Percentiles rank a stretch among this genome's conserved stretches.
Conservation (phyloP, 2,329 filamentous ascomycete genomes). For the Aspergillus sergii region DNA sequence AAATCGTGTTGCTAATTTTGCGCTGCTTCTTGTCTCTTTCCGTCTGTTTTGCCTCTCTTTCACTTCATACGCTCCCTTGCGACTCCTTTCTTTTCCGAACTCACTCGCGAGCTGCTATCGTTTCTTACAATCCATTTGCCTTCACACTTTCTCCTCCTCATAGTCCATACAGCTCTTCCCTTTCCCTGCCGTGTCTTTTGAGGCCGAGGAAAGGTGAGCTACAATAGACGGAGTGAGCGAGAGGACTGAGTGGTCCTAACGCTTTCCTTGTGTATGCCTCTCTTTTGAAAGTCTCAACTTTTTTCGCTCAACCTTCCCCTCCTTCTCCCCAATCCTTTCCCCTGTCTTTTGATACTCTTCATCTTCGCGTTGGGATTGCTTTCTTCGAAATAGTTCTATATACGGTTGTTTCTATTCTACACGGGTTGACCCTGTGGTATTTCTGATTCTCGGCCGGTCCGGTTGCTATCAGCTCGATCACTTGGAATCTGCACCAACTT, state of each 20-base stretch:
- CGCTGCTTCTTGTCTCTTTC: neutral
- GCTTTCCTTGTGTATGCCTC: neutral
- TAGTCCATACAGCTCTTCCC: constrained; percentile 3
- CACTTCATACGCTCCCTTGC: neutral
- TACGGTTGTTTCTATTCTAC: constrained; percentile 18
- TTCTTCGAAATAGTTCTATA: neutral
- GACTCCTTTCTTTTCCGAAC: neutral
- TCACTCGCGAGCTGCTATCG: neutral
- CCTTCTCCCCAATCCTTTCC: neutral
- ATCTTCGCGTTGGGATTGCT: neutral
- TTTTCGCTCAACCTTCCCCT: neutral
- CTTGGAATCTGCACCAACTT: neutral
- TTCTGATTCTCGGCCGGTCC: constrained; percentile 12
- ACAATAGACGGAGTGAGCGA: neutral
- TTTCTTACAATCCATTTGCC: neutral
- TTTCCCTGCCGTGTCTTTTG: neutral
- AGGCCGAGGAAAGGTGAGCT: neutral
- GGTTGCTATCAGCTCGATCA: constrained; percentile 6
- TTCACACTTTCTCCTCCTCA: constrained; percentile 1
- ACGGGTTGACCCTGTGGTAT: constrained; percentile 34
- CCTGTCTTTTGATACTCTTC: neutral
- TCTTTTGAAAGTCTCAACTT: neutral
- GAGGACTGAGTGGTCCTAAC: neutral
- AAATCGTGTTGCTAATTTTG: neutral
- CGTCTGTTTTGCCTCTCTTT: neutral